Evolutionary conservation across 768 basidiomycete species (phyloP), one percentile per base, ranked within the genome.

Genomic region (Hygrophorus russula): DNA sequence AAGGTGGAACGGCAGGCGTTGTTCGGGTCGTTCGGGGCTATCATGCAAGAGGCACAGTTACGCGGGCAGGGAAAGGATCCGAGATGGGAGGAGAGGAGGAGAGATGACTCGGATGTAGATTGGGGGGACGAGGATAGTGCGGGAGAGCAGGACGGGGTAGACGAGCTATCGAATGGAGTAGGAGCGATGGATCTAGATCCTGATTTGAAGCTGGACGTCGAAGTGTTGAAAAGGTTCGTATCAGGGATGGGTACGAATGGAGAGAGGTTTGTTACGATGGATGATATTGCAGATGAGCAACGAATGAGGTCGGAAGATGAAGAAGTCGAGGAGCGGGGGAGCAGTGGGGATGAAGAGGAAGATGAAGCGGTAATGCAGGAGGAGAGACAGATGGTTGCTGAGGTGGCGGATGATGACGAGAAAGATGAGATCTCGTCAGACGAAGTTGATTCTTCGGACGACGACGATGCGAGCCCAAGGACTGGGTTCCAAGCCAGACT

Each of bases 131-230:
- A 56, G 3, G 66, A 63, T 11, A 67, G 60, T 7, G 66, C 53
- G 6, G 65, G 58, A 30, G 64, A 53, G 9, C 50, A 55, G 2
- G 63, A 59, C 35, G 52, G 63, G 50, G 51, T 55, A 31, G 40
- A 62, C 34, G 50, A 34, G 24, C 51, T 37, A 11, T 45, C 50
- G 17, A 53, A 42, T 10, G 52, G 48, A n/a, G 60, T 59, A 1
- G 71, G 69, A 41, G 80, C 68, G 15, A 87, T 86, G 83, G 70
- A 74, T 1, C 56, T 86, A 14, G 84, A 87, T 47, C 60, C 65
- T 0, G 81, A 84, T 17, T 40, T 78, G 33, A 67, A 68, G 7
- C 32, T 69, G 8, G 64, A 70, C 50, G 33, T 65, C 35, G 55
- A 58, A 2, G 74, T 73, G 15, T 73, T 84, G 79, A 56, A 59